A percentile compares a stretch with the other conserved stretches of the same genome.
Conservation (phyloP, 2,329 filamentous ascomycete species). For the Cordyceps javanica region DNA sequence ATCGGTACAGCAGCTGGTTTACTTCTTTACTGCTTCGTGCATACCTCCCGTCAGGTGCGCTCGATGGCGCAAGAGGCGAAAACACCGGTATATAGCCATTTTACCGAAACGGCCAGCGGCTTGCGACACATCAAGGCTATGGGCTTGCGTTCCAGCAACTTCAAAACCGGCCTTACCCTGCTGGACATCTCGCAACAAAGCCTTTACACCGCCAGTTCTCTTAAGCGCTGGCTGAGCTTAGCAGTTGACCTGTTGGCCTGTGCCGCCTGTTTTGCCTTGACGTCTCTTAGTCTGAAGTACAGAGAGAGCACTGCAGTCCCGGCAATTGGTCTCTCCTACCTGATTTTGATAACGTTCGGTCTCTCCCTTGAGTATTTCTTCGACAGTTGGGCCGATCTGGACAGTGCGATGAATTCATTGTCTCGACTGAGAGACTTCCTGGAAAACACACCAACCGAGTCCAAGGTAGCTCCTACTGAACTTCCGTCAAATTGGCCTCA, state of each 20-base stretch:
- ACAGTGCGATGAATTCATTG: background rate
- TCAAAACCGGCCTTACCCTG: slow-evolving; percentile 35
- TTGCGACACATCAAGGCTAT: slow-evolving; percentile 45
- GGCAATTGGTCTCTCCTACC: slow-evolving; percentile 8
- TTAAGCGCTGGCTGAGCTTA: slow-evolving; percentile 49
- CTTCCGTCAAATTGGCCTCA: background rate
- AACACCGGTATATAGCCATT: slow-evolving; percentile 27
- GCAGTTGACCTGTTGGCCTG: slow-evolving; percentile 42
- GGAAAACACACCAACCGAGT: background rate
- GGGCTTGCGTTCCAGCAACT: slow-evolving; percentile 39
- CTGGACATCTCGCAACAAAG: slow-evolving; percentile 47
- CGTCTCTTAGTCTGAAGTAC: slow-evolving; percentile 33
- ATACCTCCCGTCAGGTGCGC: slow-evolving; percentile 30
- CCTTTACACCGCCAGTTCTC: slow-evolving; percentile 41
- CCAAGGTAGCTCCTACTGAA: background rate
- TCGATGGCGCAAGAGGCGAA: slow-evolving; percentile 29
- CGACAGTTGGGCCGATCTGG: slow-evolving; percentile 18
- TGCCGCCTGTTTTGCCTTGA: slow-evolving; percentile 35
- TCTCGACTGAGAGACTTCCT: background rate
- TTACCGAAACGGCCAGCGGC: slow-evolving; percentile 39
- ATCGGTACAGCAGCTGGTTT: background rate
- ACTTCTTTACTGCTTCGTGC: slow-evolving; percentile 12
- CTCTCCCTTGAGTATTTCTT: slow-evolving; percentile 29
- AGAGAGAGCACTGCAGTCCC: background rate
- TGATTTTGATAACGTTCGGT: slow-evolving; percentile 19